Base-by-base conservation (phyloP, 768 basidiomycete genomes). In the Peribolospora baueri region DNA sequence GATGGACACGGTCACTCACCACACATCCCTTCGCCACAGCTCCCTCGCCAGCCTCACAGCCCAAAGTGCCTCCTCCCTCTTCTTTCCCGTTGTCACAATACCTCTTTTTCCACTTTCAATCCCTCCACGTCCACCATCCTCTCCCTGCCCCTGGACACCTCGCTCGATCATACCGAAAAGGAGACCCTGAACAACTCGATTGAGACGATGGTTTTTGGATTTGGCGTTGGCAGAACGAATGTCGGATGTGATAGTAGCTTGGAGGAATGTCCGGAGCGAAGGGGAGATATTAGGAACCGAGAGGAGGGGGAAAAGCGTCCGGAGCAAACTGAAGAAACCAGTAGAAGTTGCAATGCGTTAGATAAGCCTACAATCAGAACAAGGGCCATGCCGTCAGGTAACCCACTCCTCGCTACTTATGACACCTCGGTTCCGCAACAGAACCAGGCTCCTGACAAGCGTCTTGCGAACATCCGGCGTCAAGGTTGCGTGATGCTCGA, bases 131-230 rank as follows among this genome's bases (percentile, higher is more conserved):
- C 79, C 1, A 72, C 80, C 46, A 78, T 77, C 80, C 87, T 84
- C 25, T 25, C 25, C 25, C 25, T 25, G 25, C 25, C 25, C 25
- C 25, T 25, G 25, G 25, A 25, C 25, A 9, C 87, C 88, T 45
- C 81, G 77, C 67, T 93, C 90, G 6, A 95, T 78, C 90, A 97
- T 97, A 48, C 77, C 76, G 65, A 97, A 97, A 40, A 97, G 72
- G 76, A 97, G 83, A 9, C 86, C 80, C 65, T 98, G 93, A 0
- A 98, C 86, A 25, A 87, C 81, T 43, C 85, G 78, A 65, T 98
- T 98, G 38, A 98, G 77, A 66, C 91, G 90, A 70, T 93, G 87
- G 64, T 95, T 93, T 65, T 84, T 86, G 46, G 81, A 74, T 54
- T 78, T 80, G 42, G 78, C 68, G 66, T 98, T 98, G 46, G 91